Evolutionary conservation across 495 filamentous ascomycete species (phyloP).

Genomic region (Talaromyces proteolyticus): DNA sequence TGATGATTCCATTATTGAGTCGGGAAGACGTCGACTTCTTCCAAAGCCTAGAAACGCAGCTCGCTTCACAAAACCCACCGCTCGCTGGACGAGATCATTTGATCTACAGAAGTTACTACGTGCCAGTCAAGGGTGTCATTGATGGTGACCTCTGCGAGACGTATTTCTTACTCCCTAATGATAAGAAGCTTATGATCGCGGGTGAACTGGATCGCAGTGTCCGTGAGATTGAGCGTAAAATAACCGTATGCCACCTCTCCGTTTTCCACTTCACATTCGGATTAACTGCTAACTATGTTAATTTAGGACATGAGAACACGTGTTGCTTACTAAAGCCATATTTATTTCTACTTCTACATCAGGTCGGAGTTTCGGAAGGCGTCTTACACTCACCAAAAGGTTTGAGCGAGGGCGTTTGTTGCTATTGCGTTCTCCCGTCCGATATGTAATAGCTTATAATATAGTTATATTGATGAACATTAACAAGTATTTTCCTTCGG

Average conservation of each 20-base stretch:
- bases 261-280: not conserved
- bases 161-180: slow-evolving; percentile 71
- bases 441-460: slow-evolving; percentile 7
- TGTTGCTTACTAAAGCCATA: slow-evolving; percentile 63
- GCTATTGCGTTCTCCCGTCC: too few relatives aligned
- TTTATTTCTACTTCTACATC: slow-evolving; percentile 3
- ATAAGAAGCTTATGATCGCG: slow-evolving; percentile 92
- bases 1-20: slow-evolving; percentile 81
- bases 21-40: slow-evolving; percentile 97
- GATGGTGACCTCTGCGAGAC: slow-evolving; percentile 98
- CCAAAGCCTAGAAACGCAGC: slow-evolving; percentile 81
- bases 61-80: slow-evolving; percentile 78
- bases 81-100: slow-evolving; percentile 90
- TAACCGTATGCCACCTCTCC: slow-evolving; percentile 59
- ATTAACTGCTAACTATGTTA: slow-evolving; percentile 21
- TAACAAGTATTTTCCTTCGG: not conserved
- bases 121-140: slow-evolving; percentile 93
- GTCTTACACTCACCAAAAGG: too few relatives aligned
- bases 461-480: slow-evolving; percentile 5
- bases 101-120: slow-evolving; percentile 92
- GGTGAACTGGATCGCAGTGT: slow-evolving; percentile 86
- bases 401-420: too few relatives aligned
- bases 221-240: slow-evolving; percentile 89
- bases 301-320: slow-evolving; percentile 80
- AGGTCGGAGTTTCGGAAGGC: slow-evolving; percentile 3